A percentile compares a stretch with the other conserved stretches of the same genome.
phyloP scores from a whole-genome alignment of 306 rosid species.

The Styphnolobium japonicum region DNA sequence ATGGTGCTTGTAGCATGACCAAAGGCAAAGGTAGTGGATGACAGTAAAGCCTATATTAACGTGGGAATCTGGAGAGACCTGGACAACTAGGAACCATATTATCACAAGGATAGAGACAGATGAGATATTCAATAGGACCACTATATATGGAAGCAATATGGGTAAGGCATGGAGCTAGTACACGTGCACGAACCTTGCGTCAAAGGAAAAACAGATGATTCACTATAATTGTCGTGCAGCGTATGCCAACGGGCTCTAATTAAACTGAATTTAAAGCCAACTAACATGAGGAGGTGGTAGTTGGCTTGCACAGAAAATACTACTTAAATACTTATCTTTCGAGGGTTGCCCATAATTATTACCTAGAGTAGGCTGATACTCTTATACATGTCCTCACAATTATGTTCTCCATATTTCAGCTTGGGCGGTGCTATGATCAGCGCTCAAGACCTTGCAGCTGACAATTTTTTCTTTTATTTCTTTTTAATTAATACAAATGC shows the following conservation, averaged over 20 bases:
- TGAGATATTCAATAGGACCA: background rate
- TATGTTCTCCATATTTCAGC: too few species aligned
- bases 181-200: background rate
- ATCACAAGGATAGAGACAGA: background rate
- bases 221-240: background rate
- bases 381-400: too few species aligned
- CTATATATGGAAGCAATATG: background rate
- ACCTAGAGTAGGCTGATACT: too few species aligned
- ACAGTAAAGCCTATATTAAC: background rate
- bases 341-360: background rate
- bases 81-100: background rate
- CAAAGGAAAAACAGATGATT: slow-evolving; percentile 16
- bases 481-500: too few species aligned
- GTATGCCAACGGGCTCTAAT: background rate
- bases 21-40: background rate
- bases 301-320: background rate
- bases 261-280: slow-evolving; percentile 25
- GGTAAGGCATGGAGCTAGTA: background rate
- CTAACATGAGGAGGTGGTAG: slow-evolving; percentile 14
- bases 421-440: too few species aligned
- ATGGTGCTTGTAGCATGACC: background rate
- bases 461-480: too few species aligned
- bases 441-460: too few species aligned
- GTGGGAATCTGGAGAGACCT: background rate
- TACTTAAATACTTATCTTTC: too few species aligned